Percentiles rank a stretch among this genome's conserved stretches.
Conservation (phyloP, 139 green algal species). For the Chlorella ohadii region DNA sequence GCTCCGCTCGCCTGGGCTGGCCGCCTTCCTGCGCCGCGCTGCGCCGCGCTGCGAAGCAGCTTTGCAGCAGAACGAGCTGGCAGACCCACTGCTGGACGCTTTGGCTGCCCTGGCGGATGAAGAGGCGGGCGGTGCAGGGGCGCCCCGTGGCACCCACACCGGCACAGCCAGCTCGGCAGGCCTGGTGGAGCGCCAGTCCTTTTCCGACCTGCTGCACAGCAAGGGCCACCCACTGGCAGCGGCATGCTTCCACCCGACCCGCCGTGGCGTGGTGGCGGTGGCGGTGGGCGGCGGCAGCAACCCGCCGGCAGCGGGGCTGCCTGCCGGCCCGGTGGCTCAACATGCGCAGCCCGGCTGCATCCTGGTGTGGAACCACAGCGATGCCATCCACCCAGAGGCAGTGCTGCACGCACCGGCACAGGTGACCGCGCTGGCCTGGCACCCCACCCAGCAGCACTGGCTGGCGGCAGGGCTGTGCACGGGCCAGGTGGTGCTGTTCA, state of each 20-base stretch:
- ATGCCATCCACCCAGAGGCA: slow-evolving; percentile 85
- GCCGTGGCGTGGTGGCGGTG: slow-evolving; percentile 58
- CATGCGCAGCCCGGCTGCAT: slow-evolving; percentile 58
- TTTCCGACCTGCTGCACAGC: slow-evolving; percentile 80
- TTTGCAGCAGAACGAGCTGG: slow-evolving; percentile 77
- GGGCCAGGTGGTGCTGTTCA: slow-evolving; percentile 73
- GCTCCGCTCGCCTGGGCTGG: neutral
- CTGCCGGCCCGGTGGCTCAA: neutral
- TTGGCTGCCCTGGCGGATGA: slow-evolving; percentile 78
- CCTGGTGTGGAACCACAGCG: slow-evolving; percentile 87
- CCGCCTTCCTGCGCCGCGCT: neutral
- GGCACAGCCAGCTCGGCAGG: slow-evolving; percentile 50
- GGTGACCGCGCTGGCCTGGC: slow-evolving; percentile 80
- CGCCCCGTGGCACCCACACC: slow-evolving; percentile 58
- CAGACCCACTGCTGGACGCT: slow-evolving; percentile 81
- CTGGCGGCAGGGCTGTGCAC: slow-evolving; percentile 81
- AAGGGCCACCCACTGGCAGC: slow-evolving; percentile 71
- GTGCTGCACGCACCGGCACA: slow-evolving; percentile 83
- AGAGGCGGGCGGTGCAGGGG: slow-evolving; percentile 45
- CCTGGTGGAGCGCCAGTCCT: slow-evolving; percentile 71
- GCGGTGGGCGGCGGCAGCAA: no score
- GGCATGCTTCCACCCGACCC: slow-evolving; percentile 69
- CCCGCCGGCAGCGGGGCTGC: neutral
- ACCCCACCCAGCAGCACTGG: slow-evolving; percentile 72
- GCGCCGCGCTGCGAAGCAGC: slow-evolving; percentile 23